Conservation (phyloP, 495 filamentous ascomycete species). For the Penicillium coprophilum region DNA sequence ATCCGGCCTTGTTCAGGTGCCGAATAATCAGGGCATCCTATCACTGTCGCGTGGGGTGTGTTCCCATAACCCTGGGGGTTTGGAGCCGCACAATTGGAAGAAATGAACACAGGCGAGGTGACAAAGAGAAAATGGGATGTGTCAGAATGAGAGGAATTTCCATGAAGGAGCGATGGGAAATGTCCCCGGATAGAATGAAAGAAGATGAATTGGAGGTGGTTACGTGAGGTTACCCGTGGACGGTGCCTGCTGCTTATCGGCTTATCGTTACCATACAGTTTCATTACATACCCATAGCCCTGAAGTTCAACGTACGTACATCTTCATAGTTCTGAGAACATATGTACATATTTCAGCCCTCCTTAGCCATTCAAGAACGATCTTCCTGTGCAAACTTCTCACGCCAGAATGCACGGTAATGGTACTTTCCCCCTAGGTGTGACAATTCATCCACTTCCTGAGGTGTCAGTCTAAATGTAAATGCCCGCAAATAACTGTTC, state of each 20-base stretch:
- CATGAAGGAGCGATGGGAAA: constrained; percentile 6
- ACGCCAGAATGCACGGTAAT: constrained; percentile 68
- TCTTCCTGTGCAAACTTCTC: constrained; percentile 61
- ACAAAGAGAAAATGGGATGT: constrained; percentile 1
- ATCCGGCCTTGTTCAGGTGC: constrained; percentile 13
- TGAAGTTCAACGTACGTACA: background rate
- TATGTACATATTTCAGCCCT: no score
- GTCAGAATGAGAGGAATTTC: constrained; percentile 7
- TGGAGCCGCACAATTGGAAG: constrained; percentile 8
- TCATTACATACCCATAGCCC: background rate
- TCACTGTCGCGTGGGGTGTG: constrained; percentile 8
- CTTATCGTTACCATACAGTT: constrained; percentile 7
- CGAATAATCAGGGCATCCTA: constrained; percentile 23
- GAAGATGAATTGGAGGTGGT: constrained; percentile 10
- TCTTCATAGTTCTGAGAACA: no score
- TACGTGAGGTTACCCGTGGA: constrained; percentile 2
- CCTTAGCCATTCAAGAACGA: constrained; percentile 49
- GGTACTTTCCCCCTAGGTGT: constrained; percentile 60
- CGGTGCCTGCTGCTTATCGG: constrained; percentile 12
- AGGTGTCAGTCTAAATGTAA: constrained; percentile 71
- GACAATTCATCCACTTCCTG: constrained; percentile 68
- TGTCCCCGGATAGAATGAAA: constrained; percentile 10
- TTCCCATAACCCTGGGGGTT: constrained; percentile 11
- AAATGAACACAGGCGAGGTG: background rate
- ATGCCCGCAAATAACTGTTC: constrained; percentile 57